phyloP scores from a whole-genome alignment of 129 eudicot species.

The Artemisia annua region DNA sequence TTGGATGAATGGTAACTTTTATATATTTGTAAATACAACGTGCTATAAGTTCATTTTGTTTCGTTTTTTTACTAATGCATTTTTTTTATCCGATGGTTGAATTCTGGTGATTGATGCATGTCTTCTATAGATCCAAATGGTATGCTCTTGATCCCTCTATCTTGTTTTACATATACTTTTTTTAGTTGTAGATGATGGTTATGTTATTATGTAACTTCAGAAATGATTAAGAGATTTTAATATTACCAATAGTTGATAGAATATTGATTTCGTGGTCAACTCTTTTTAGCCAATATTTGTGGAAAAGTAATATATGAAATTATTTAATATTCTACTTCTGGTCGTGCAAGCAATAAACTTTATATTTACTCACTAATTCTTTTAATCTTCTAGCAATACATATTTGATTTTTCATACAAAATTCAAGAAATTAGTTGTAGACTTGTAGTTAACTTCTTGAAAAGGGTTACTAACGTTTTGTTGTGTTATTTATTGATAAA shows the following conservation, averaged over 20 bases:
- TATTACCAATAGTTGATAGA: not conserved
- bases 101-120: constrained; percentile 20
- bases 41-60: not conserved
- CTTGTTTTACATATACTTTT: not conserved
- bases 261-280: constrained; percentile 35
- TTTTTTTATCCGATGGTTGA: constrained; percentile 25
- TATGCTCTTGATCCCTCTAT: constrained; percentile 33
- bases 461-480: too few species aligned
- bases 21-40: not conserved
- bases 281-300: constrained; percentile 23
- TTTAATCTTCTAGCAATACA: not conserved
- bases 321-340: not conserved
- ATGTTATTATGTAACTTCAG: not conserved
- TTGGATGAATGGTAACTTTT: constrained; percentile 90
- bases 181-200: not conserved
- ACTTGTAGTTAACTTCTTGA: too few species aligned
- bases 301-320: constrained; percentile 24
- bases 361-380: not conserved
- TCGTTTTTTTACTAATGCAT: constrained; percentile 19
- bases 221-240: constrained; percentile 8
- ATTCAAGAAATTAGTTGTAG: too few species aligned
- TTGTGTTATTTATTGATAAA: too few species aligned
- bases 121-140: constrained; percentile 85
- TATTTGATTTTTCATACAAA: not conserved
- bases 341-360: constrained; percentile 6